Evolutionary conservation across 352 stramenopile species (phyloP).

Genomic region (Phytophthora chlamydospora): DNA sequence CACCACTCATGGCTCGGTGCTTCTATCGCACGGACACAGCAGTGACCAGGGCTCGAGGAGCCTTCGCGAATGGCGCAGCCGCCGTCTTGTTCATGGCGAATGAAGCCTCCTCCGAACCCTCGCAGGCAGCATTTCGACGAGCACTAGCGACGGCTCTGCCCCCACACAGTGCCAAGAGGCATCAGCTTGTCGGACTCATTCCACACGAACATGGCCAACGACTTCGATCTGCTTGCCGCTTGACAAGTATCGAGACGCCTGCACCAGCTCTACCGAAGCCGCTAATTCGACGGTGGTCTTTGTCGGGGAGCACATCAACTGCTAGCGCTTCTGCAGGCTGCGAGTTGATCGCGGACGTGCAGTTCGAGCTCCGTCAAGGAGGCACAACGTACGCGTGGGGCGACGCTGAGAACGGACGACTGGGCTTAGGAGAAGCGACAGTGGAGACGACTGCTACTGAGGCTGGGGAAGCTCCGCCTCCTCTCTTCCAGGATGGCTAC

Average conservation of each 20-base stretch:
- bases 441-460: background rate
- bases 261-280: conserved; percentile 4
- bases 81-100: conserved; percentile 60
- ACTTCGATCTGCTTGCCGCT: conserved; percentile 25
- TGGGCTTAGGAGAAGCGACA: conserved; percentile 50
- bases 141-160: conserved; percentile 11
- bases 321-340: conserved; percentile 25
- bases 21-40: conserved; percentile 61
- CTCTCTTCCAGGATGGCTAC: conserved; percentile 64
- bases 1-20: conserved; percentile 47
- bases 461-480: background rate
- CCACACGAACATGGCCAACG: conserved; percentile 31
- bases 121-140: conserved; percentile 38
- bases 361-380: conserved; percentile 50
- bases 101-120: conserved; percentile 18
- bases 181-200: conserved; percentile 33
- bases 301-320: conserved; percentile 16
- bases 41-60: conserved; percentile 35
- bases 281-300: conserved; percentile 12
- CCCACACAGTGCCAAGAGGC: conserved; percentile 13
- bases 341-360: conserved; percentile 52
- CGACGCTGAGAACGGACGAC: conserved; percentile 56
- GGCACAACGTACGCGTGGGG: conserved; percentile 76
- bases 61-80: conserved; percentile 52
- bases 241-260: conserved; percentile 12